A percentile compares a stretch with the other conserved stretches of the same genome.
These are phyloP conservation scores for Auricularia sp. DNA, from an alignment of 768 basidiomycete genomes.

Conservation along the genomic window DNA sequence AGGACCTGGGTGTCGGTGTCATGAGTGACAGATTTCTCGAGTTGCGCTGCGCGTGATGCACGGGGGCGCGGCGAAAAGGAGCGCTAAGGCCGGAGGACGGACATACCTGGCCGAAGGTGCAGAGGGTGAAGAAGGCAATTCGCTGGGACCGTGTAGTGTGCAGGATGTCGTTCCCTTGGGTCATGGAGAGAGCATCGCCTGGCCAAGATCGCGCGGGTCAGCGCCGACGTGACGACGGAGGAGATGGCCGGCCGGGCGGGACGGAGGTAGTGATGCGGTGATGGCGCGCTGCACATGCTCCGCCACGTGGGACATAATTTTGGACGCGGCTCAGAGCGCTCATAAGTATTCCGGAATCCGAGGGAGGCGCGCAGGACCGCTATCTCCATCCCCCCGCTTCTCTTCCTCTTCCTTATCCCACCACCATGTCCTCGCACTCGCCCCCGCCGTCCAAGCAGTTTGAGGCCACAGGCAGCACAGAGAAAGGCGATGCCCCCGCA, in stretches of 20 bases:
- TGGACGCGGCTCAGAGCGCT: too few species aligned
- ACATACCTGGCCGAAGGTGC: not conserved
- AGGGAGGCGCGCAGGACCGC: too few species aligned
- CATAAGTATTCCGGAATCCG: too few species aligned
- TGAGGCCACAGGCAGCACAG: not conserved
- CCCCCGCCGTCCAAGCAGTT: not conserved
- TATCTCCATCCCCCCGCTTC: not conserved
- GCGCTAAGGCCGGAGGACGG: not conserved
- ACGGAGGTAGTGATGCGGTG: too few species aligned
- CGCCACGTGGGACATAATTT: too few species aligned
- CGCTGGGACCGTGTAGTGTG: not conserved
- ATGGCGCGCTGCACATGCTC: too few species aligned
- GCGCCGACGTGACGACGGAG: not conserved
- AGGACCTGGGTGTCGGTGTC: not conserved
- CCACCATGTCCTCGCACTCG: not conserved
- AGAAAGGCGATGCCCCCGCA: not conserved
- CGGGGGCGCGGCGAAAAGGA: not conserved
- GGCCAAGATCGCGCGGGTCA: not conserved
- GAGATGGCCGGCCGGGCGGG: too few species aligned
- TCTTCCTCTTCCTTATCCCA: not conserved
- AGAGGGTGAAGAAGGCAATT: not conserved
- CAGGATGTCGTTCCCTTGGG: not conserved
- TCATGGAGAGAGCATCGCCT: not conserved
- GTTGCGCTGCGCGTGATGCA: not conserved
- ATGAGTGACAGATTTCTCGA: not conserved